A percentile compares a stretch with the other conserved stretches of the same genome.
phyloP scores from a whole-genome alignment of 1,139 yeast genomes.

The Trichomonascaceae sp. region DNA sequence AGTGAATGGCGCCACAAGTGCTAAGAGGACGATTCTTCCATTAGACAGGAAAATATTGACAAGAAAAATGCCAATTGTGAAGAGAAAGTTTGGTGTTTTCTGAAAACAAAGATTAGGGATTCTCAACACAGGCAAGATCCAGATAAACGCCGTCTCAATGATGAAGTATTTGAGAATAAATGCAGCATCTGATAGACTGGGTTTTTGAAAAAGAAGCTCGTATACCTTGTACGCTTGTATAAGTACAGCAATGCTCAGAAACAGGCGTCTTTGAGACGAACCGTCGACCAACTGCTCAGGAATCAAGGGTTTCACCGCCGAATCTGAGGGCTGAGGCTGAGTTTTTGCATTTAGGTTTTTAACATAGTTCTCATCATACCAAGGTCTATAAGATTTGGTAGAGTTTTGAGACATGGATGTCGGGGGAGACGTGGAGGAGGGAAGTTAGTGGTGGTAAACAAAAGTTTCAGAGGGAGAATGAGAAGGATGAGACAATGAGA shows the following conservation, averaged over 20 bases:
- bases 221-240: constrained; percentile 79
- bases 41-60: constrained; percentile 36
- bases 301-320: constrained; percentile 25
- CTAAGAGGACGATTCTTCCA: constrained; percentile 41
- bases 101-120: constrained; percentile 65
- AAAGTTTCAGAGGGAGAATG: no score
- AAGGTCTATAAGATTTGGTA: background rate
- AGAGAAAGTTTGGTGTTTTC: constrained; percentile 33
- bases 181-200: constrained; percentile 41
- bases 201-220: constrained; percentile 47
- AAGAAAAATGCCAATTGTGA: constrained; percentile 28
- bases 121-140: constrained; percentile 64
- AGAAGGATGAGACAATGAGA: no score
- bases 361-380: background rate
- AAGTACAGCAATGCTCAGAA: constrained; percentile 58
- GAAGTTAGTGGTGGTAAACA: background rate
- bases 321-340: background rate
- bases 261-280: constrained; percentile 73
- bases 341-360: background rate
- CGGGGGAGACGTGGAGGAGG: background rate
- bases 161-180: constrained; percentile 66
- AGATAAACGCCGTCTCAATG: constrained; percentile 64
- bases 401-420: background rate
- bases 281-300: constrained; percentile 46
- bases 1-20: constrained; percentile 45